Evolutionary conservation across 2,329 filamentous ascomycete species (phyloP).

Genomic region (Aspergillus alliaceus): DNA sequence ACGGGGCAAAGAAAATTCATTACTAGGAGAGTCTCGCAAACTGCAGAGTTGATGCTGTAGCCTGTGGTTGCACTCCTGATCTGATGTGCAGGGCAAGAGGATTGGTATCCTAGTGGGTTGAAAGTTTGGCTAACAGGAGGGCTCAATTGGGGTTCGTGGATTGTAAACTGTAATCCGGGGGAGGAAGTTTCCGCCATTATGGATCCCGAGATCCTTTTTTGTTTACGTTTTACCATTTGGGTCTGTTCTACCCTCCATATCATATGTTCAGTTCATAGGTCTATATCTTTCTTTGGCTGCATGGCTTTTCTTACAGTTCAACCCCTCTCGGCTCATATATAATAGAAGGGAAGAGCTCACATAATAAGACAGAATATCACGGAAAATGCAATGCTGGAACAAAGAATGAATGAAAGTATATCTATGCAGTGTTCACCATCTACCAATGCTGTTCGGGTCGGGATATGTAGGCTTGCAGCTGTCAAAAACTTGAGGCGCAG

Average conservation of each 20-base stretch:
- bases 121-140: not conserved
- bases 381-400: too few relatives aligned
- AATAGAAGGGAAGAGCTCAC: too few relatives aligned
- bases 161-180: not conserved
- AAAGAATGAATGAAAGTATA: too few relatives aligned
- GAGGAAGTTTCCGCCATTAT: not conserved
- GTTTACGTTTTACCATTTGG: not conserved
- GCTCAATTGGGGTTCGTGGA: not conserved
- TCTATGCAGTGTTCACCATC: too few relatives aligned
- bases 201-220: not conserved
- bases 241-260: not conserved
- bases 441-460: too few relatives aligned
- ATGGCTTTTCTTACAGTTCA: not conserved
- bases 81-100: not conserved
- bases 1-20: not conserved
- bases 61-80: not conserved
- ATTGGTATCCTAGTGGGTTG: not conserved
- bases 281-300: too few relatives aligned
- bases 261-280: not conserved
- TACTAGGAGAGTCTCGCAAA: too few relatives aligned
- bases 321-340: too few relatives aligned
- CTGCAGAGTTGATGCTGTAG: not conserved
- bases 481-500: not conserved
- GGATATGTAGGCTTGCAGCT: not conserved
- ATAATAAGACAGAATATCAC: too few relatives aligned